Evolutionary conservation across 2,329 filamentous ascomycete species (phyloP).

Genomic region (Pseudofabraea citricarpa): DNA sequence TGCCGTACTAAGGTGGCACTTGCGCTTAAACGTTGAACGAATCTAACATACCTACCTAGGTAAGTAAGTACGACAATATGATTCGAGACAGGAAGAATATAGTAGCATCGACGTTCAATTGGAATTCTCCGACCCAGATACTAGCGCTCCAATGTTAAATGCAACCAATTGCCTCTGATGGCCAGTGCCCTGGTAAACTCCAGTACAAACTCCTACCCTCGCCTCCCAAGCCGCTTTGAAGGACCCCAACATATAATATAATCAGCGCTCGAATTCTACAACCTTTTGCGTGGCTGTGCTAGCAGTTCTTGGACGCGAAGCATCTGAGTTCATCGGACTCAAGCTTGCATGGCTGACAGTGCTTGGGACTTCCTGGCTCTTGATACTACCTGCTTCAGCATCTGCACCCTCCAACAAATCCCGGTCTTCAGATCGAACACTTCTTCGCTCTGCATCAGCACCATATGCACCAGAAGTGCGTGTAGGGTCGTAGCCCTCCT

Average conservation of each 20-base stretch:
- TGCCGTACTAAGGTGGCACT: too few relatives aligned
- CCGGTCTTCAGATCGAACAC: slow-evolving; percentile 61
- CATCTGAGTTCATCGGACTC: slow-evolving; percentile 14
- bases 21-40: too few relatives aligned
- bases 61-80: too few relatives aligned
- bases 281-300: slow-evolving; percentile 34
- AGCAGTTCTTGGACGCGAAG: slow-evolving; percentile 22
- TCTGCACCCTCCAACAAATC: slow-evolving; percentile 72
- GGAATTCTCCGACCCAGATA: too few relatives aligned
- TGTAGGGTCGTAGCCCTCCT: slow-evolving; percentile 53
- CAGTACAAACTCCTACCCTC: neutral
- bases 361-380: slow-evolving; percentile 22
- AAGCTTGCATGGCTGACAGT: slow-evolving; percentile 11
- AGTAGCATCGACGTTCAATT: too few relatives aligned
- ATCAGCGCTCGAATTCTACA: slow-evolving; percentile 40
- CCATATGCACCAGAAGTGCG: slow-evolving; percentile 42
- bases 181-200: too few relatives aligned
- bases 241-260: neutral
- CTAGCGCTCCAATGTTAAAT: too few relatives aligned
- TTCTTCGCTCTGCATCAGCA: slow-evolving; percentile 56
- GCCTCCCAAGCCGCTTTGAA: neutral
- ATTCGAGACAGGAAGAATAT: too few relatives aligned
- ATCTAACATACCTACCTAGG: too few relatives aligned
- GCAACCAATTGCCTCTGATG: too few relatives aligned
- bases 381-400: slow-evolving; percentile 52